Base-by-base conservation (phyloP, 2,329 filamentous ascomycete species). In the Xylaria sp. region DNA sequence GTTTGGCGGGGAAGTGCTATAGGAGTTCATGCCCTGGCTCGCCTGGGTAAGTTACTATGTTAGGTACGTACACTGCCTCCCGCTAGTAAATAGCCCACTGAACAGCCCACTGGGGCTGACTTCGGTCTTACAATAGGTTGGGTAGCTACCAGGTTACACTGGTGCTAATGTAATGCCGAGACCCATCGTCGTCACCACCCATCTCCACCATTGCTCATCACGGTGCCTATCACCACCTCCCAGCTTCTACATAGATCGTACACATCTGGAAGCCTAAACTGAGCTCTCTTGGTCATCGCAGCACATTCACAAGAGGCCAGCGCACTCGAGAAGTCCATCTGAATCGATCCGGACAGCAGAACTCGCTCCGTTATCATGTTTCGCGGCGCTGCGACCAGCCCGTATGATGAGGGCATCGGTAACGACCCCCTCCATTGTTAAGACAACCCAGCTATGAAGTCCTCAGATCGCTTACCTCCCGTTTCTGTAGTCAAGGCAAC, bases 401-500 rank as follows among this genome's bases (percentile, higher is more conserved):
- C 86, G 61, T 89, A 86, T 78, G 87, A 89, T 78, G 86, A 88
- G 77, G 83, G 80, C 76, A 82, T 89, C 81, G 85, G 86, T 89
- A 84, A 69, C 66, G 67, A 46, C 57, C 67, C 55, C 67, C 57
- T 52, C 61, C 13, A 9, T 12, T 9, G 50, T 12, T 9, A 46
- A 41, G 53, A 39, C n/a, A 12, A 18, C 62, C 61, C 52, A 66
- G 63, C 59, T 30, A 50, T 52, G 28, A 15, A 12, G 20, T 43
- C 34, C 34, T 76, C 72, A 67, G 32, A 67, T 41, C 36, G 28
- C 65, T 68, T 25, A 63, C 50, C 50, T 43, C 3, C 13, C 28
- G 41, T 63, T 61, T 36, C 63, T 70, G 63, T 70, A 89, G 87
- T 83, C 81, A 89, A 89, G 83, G 94, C 96, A 78, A 99, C 96